These are phyloP conservation scores for Boletus austroedulis DNA, from an alignment of 1,284 basidiomycete species.

Conservation along the genomic window DNA sequence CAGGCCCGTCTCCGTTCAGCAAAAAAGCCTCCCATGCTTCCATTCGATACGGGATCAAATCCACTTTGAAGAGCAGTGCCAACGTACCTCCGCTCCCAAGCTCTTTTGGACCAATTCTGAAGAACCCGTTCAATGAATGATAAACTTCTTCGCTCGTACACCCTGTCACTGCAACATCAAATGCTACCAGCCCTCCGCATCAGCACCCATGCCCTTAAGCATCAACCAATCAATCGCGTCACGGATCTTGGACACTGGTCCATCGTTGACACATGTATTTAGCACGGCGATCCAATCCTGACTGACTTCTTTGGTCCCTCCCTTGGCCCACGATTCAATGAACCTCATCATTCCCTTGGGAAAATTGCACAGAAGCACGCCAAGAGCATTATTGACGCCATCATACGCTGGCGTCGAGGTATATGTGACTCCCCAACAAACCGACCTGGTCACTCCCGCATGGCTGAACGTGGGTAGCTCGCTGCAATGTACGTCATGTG, in stretches of 20 bases:
- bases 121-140: conserved; percentile 76
- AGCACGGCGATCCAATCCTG: conserved; percentile 71
- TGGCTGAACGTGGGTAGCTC: conserved; percentile 69
- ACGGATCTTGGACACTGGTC: background rate
- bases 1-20: conserved; percentile 51
- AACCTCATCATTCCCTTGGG: conserved; percentile 76
- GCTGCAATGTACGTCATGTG: conserved; percentile 88
- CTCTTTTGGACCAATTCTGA: conserved; percentile 64
- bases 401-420: conserved; percentile 83
- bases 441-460: conserved; percentile 43
- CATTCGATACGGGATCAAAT: conserved; percentile 85
- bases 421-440: conserved; percentile 64
- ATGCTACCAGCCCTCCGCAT: conserved; percentile 41
- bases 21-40: conserved; percentile 87
- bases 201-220: conserved; percentile 53
- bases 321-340: conserved; percentile 77
- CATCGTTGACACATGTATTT: conserved; percentile 8
- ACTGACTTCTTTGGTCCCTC: conserved; percentile 65
- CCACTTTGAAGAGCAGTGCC: conserved; percentile 48
- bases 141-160: conserved; percentile 69
- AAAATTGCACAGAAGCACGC: conserved; percentile 84
- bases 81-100: conserved; percentile 66
- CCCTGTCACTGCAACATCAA: conserved; percentile 35
- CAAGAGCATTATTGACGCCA: conserved; percentile 81
- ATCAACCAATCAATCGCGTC: background rate